Conservation (phyloP, 208 protist genomes). For the Acanthamoeba lenticulata region DNA sequence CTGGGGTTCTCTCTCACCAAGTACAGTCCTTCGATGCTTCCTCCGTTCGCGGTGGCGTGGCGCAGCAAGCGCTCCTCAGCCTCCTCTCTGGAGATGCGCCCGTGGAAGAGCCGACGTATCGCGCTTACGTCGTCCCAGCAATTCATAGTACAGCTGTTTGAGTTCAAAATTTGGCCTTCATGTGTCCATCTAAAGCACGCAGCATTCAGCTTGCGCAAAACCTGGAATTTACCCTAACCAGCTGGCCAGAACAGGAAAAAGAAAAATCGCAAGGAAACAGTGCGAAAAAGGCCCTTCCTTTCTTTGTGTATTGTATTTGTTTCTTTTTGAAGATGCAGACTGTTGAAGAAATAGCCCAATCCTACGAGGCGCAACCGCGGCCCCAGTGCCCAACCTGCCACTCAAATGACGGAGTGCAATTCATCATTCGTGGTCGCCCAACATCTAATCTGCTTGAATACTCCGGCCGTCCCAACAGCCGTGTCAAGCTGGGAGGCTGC, state of each 20-base stretch:
- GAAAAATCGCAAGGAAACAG: background rate
- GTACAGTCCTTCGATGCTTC: background rate
- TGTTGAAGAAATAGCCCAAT: background rate
- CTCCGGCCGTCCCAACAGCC: background rate
- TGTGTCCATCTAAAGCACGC: background rate
- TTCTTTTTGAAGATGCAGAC: background rate
- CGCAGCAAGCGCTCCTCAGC: background rate
- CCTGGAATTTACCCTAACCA: too few species aligned
- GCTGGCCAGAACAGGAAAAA: too few species aligned
- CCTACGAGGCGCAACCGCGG: background rate
- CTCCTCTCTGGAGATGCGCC: background rate
- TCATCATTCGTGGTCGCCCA: background rate
- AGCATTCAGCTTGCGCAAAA: too few species aligned
- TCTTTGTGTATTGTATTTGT: too few species aligned
- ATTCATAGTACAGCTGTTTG: background rate
- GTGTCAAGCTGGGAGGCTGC: background rate
- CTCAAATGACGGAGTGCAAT: background rate
- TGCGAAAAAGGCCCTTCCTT: too few species aligned
- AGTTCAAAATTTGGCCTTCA: background rate
- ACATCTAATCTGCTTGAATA: background rate
- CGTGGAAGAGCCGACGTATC: constrained; percentile 1
- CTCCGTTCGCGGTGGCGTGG: background rate
- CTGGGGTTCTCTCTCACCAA: background rate
- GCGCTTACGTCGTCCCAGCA: background rate
- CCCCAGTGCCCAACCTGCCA: background rate